Evolutionary conservation across 768 basidiomycete genomes (phyloP).

Genomic region (Rhodotorula babjevae): DNA sequence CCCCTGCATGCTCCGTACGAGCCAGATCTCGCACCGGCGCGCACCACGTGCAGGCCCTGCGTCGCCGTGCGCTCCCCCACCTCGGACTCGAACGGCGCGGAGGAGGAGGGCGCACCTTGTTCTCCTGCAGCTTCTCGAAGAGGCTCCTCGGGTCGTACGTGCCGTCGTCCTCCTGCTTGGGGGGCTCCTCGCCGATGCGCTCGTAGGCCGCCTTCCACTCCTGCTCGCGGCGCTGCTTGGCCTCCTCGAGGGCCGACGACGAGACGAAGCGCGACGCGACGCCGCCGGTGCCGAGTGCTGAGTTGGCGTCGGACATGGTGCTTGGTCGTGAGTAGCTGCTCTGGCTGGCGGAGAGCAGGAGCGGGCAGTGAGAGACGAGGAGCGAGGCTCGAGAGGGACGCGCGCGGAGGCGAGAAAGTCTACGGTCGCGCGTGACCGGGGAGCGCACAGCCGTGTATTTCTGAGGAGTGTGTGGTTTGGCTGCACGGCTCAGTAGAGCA

Average conservation of each 20-base stretch:
- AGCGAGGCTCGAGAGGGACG: no score
- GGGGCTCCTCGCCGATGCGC: conserved; percentile 49
- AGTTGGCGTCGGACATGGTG: not conserved
- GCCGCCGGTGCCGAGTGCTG: not conserved
- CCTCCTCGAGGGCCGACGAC: conserved; percentile 46
- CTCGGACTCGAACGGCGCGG: not conserved
- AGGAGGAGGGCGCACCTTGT: conserved; percentile 41
- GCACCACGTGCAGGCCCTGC: no score
- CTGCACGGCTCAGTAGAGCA: no score
- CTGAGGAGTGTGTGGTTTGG: no score
- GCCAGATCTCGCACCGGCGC: no score
- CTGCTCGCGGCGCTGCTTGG: conserved; percentile 44
- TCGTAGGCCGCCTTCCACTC: conserved; percentile 51
- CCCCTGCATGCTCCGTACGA: no score
- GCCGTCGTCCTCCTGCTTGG: conserved; percentile 41
- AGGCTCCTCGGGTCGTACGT: conserved; percentile 48
- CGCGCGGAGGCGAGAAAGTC: no score
- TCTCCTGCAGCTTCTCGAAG: conserved; percentile 46
- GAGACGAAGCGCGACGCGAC: conserved; percentile 48
- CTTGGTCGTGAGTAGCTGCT: no score
- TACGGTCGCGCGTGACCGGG: no score
- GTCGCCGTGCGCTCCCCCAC: not conserved
- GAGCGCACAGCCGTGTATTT: no score
- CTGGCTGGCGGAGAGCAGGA: no score
- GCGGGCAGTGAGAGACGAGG: no score